Evolutionary conservation across 108 stramenopile species (phyloP), one percentile per base, ranked within the genome.

Genomic region (Fistulifera pelliculosa): DNA sequence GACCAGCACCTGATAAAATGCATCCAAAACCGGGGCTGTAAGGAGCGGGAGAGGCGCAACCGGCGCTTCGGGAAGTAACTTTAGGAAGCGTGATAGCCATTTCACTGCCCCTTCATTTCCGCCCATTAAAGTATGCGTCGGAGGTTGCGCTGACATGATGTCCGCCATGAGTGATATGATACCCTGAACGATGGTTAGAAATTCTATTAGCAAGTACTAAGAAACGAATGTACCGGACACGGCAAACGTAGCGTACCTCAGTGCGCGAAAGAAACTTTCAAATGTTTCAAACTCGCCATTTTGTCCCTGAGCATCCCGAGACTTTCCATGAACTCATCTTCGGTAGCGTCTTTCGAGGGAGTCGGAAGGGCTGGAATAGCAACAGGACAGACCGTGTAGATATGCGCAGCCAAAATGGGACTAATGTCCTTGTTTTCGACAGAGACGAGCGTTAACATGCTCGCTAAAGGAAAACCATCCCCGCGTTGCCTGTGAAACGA

Each of bases 391-490:
- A 79, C 84, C 0, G 70, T 76, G 60, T 86, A 93, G 61, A 93
- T 73, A 68, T 93, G 86, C 8, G 80, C 83, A 22, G 71, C 86
- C 24, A 93, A 41, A 18, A 88, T 55, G 1, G 71, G 68, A 6
- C 62, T 62, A 24, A 93, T 41, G 22, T 84, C 81, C 39, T 75
- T 69, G 52, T 74, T 70, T 54, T 82, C 65, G 0, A 61, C 55
- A 1, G 84, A 81, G 0, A 86, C 73, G 48, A 62, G 58, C 5
- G 84, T 71, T 26, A 88, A 61, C 77, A 80, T 75, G 15, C 42
- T 53, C 5, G 86, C 90, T 56, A 93, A 47, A 0, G 90, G 90
- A 58, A 86, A 93, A 10, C 86, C 90, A 69, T 93, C 90, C 8
- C 86, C 86, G 8, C 84, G 75, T 17, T 76, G 68, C 13, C 66